Percentiles rank a stretch among this genome's conserved stretches.
phyloP scores from a whole-genome alignment of 2,329 filamentous ascomycete species.

The Cryoendolithus antarcticus region DNA sequence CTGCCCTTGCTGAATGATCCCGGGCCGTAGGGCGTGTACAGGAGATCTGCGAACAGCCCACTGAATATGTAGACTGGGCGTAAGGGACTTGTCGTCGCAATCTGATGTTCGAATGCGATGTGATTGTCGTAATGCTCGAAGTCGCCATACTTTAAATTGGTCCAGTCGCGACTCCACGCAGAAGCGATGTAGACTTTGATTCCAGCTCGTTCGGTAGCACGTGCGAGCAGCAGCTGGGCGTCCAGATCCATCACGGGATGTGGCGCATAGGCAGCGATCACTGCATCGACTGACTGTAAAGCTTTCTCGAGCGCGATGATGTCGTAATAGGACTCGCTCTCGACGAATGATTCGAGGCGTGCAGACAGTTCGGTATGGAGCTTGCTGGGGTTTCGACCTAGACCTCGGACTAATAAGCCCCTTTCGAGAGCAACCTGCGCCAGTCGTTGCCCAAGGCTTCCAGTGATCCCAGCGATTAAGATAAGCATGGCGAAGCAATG shows the following conservation, averaged over 20 bases:
- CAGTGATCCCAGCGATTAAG: slow-evolving; percentile 6
- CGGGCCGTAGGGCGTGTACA: slow-evolving; percentile 1
- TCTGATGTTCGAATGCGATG: slow-evolving; percentile 5
- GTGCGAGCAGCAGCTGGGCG: slow-evolving; percentile 6
- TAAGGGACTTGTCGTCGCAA: slow-evolving; percentile 4
- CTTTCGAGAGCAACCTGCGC: slow-evolving; percentile 21
- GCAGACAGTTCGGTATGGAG: slow-evolving; percentile 27
- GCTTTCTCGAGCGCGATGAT: slow-evolving; percentile 5
- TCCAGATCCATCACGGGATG: slow-evolving; percentile 7
- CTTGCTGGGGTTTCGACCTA: slow-evolving; percentile 36
- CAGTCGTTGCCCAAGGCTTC: slow-evolving; percentile 7
- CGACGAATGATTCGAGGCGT: slow-evolving; percentile 5
- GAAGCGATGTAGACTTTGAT: slow-evolving; percentile 5
- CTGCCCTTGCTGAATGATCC: too few relatives aligned
- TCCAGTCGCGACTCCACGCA: slow-evolving; percentile 7
- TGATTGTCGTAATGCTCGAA: slow-evolving; percentile 5
- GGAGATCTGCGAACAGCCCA: slow-evolving; percentile 6
- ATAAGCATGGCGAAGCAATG: slow-evolving; percentile 1
- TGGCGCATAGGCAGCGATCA: slow-evolving; percentile 7
- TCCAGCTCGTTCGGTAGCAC: slow-evolving; percentile 7
- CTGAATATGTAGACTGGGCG: slow-evolving; percentile 8
- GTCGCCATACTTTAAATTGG: slow-evolving; percentile 3
- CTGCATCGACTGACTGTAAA: slow-evolving; percentile 4
- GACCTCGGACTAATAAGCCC: slow-evolving; percentile 18
- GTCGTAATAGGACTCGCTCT: slow-evolving; percentile 6